Evolutionary conservation across 805 yeast genomes (phyloP).

Genomic region (Scheffersomyces coipomensis): DNA sequence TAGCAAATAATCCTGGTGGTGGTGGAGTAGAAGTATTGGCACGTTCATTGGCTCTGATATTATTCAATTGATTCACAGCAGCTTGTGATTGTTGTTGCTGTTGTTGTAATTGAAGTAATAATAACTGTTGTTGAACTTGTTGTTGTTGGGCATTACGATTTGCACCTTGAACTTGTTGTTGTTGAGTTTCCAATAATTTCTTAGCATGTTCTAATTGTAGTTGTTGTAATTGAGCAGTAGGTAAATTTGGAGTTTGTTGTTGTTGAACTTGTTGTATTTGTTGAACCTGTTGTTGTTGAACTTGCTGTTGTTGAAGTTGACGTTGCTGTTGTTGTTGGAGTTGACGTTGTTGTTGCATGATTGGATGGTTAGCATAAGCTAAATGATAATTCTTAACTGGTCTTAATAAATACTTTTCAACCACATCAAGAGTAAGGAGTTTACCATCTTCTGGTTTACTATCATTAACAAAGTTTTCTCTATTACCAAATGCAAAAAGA

Average conservation of each 20-base stretch:
- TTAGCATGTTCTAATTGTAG: constrained; percentile 29
- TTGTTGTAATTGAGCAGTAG: constrained; percentile 25
- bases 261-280: constrained; percentile 21
- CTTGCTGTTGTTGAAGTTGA: constrained; percentile 25
- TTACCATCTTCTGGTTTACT: constrained; percentile 36
- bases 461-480: constrained; percentile 19
- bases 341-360: constrained; percentile 30
- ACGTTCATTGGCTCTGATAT: constrained; percentile 31
- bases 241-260: constrained; percentile 12
- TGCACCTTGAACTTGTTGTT: constrained; percentile 13
- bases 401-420: constrained; percentile 37
- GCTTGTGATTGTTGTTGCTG: constrained; percentile 25
- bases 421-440: constrained; percentile 36
- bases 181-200: constrained; percentile 10
- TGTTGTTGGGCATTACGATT: constrained; percentile 10
- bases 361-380: constrained; percentile 44
- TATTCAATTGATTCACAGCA: constrained; percentile 10
- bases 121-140: constrained; percentile 19
- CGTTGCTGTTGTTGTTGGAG: constrained; percentile 33
- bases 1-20: constrained; percentile 66
- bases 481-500: constrained; percentile 46
- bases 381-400: constrained; percentile 46
- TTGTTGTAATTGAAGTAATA: constrained; percentile 35
- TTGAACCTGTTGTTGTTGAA: constrained; percentile 17
- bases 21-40: constrained; percentile 56